Percentiles rank a stretch among this genome's conserved stretches.
Conservation (phyloP, 2,329 filamentous ascomycete genomes). For the Trichoderma hamatum region DNA sequence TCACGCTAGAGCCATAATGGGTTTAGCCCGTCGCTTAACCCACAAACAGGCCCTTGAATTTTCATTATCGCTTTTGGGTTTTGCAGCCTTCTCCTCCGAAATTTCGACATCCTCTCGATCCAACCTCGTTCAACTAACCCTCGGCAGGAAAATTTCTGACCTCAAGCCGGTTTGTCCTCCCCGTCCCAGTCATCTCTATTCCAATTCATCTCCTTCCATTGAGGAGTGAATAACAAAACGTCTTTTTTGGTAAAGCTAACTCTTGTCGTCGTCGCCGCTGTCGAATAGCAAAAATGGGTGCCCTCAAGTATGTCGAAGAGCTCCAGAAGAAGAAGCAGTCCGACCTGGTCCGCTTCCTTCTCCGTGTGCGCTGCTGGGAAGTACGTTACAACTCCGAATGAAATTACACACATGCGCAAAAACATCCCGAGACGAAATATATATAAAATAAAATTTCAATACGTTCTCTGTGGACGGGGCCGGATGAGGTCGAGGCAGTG, state of each 20-base stretch:
- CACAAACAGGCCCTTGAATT: slow-evolving; percentile 43
- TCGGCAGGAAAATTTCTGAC: slow-evolving; percentile 41
- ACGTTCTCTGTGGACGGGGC: slow-evolving; percentile 28
- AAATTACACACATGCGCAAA: background rate
- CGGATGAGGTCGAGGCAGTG: slow-evolving; percentile 18
- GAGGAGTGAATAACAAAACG: background rate
- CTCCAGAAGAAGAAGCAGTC: slow-evolving; percentile 99
- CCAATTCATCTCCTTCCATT: slow-evolving; percentile 6
- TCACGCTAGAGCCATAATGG: slow-evolving; percentile 31
- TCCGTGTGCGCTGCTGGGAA: slow-evolving; percentile 99
- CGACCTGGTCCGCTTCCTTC: slow-evolving; percentile 99
- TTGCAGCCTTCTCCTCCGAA: slow-evolving; percentile 32
- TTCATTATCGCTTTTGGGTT: slow-evolving; percentile 41
- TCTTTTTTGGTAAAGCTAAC: slow-evolving; percentile 10
- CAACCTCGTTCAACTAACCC: slow-evolving; percentile 41
- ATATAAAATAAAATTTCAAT: background rate
- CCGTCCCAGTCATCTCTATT: background rate
- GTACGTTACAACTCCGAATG: slow-evolving; percentile 62
- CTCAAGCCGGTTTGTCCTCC: slow-evolving; percentile 43
- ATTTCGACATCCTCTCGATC: slow-evolving; percentile 38
- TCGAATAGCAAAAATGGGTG: slow-evolving; percentile 81
- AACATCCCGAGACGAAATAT: slow-evolving; percentile 3
- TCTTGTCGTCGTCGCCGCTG: slow-evolving; percentile 23
- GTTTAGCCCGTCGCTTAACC: slow-evolving; percentile 44
- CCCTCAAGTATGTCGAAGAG: slow-evolving; percentile 99